These are phyloP conservation scores for Chloranthus sessilifolius DNA, from an alignment of 164 flowering plant species.

Conservation along the genomic window DNA sequence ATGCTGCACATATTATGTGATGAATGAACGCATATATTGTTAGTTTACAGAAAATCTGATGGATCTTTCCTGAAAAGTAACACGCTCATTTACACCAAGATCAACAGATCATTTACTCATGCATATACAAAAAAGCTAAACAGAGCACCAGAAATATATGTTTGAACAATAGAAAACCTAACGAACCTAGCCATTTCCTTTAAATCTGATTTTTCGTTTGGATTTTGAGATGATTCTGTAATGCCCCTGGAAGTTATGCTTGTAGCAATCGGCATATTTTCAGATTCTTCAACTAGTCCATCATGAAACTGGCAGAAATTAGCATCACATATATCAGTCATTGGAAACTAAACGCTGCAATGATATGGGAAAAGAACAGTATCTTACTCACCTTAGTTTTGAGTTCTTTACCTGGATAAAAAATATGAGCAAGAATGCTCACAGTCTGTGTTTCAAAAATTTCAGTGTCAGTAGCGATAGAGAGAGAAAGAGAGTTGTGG, in stretches of 20 bases:
- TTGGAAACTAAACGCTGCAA: neutral
- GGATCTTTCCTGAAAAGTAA: too few species aligned
- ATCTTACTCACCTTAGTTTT: conserved; percentile 45
- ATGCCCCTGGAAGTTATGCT: conserved; percentile 5
- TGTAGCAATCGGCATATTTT: conserved; percentile 18
- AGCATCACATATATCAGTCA: conserved; percentile 10
- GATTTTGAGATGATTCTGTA: conserved; percentile 13
- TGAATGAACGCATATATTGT: too few species aligned
- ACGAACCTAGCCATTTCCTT: conserved; percentile 24
- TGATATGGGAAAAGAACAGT: neutral
- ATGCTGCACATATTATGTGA: too few species aligned
- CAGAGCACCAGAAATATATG: too few species aligned
- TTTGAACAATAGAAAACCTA: too few species aligned
- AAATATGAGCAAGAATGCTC: conserved; percentile 59
- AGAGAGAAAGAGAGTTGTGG: conserved; percentile 1
- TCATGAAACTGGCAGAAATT: conserved; percentile 47
- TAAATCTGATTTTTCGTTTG: conserved; percentile 9
- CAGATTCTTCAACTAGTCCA: conserved; percentile 52
- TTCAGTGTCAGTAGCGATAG: conserved; percentile 8
- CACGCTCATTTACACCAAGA: too few species aligned
- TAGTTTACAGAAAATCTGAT: neutral
- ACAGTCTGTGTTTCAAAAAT: conserved; percentile 48
- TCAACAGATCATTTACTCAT: too few species aligned
- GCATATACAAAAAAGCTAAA: too few species aligned
- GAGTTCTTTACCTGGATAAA: conserved; percentile 68